Evolutionary conservation across 2,329 filamentous ascomycete genomes (phyloP), one percentile per base, ranked within the genome.

Genomic region (Fusarium metavorans): DNA sequence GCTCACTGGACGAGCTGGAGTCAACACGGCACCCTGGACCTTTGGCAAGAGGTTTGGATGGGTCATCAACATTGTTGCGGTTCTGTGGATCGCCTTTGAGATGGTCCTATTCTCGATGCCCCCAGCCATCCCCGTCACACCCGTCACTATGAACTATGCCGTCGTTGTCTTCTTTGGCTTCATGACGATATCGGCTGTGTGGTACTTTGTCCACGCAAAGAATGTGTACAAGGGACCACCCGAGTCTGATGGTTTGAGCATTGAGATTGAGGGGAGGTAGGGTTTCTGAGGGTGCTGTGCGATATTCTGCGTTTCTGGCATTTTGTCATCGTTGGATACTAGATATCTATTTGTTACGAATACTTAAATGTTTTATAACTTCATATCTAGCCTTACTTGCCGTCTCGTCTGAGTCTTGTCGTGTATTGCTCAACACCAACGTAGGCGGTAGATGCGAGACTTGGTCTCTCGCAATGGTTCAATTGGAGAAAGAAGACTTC

Each of bases 81-180:
- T 94, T 18, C 81, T 83, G 18, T 95, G 93, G 93, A 94, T 95
- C 67, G 82, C 84, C 27, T 86, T 95, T 14, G 89, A 92, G 5
- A 87, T 94, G n/a, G 87, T 93, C 62, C 83, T 95, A 48, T 95
- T 95, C 84, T 94, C 92, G 79, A 94, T 95, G 91, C 93, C 91
- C 2, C 87, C 89, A 4, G 86, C 88, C 2, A 81, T 92, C 14
- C 88, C 90, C 0, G 89, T 92, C 5, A 85, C 85, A 10, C 80
- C 90, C 2, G 81, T 82, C 5, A 86, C 82, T 6, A 93, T 93
- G 91, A 93, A 92, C 79, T 92, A 92, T 76, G 91, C 91, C 6
- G 89, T 87, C n/a, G 91, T 90, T 13, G 91, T 92, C 10, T 92
- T 92, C 80, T 87, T 88, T 6, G 90, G 88, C 0, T 92, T 93